A percentile compares a stretch with the other conserved stretches of the same genome.
Evolutionary conservation across 495 filamentous ascomycete species (phyloP).

Genomic region (Penicillium arizonense): DNA sequence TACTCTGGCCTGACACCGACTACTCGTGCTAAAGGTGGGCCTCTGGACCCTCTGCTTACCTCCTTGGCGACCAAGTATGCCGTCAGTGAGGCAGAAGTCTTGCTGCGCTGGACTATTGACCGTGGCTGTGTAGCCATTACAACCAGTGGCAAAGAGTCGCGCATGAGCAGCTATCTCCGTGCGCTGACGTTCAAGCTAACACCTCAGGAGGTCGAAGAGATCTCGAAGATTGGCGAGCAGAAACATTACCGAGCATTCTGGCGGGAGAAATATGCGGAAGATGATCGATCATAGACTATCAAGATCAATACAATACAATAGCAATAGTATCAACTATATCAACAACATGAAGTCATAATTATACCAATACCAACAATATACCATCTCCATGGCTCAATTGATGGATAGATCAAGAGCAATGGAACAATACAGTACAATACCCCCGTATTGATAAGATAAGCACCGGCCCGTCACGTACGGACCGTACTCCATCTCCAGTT

Average conservation of each 20-base stretch:
- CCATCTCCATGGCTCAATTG: neutral
- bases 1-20: conserved; percentile 68
- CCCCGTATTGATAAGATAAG: conserved; percentile 10
- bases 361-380: too few species aligned
- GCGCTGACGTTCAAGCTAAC: conserved; percentile 69
- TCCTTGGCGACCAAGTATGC: conserved; percentile 73
- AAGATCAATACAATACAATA: neutral
- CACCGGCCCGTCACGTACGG: conserved; percentile 1
- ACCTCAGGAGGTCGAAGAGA: conserved; percentile 65
- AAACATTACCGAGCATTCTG: conserved; percentile 73
- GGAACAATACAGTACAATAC: neutral
- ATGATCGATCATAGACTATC: conserved; percentile 53
- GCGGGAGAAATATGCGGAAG: conserved; percentile 54
- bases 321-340: too few species aligned
- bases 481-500: conserved; percentile 6
- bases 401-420: neutral
- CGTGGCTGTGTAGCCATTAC: conserved; percentile 76
- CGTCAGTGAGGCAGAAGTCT: conserved; percentile 66
- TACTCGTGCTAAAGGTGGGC: conserved; percentile 65
- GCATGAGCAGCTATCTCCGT: conserved; percentile 64
- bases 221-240: conserved; percentile 57
- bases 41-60: conserved; percentile 60
- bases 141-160: conserved; percentile 70
- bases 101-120: conserved; percentile 76
- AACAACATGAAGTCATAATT: too few species aligned